A percentile compares a stretch with the other conserved stretches of the same genome.
Conservation (phyloP, 208 protist genomes). For the Phytomonas sp. region DNA sequence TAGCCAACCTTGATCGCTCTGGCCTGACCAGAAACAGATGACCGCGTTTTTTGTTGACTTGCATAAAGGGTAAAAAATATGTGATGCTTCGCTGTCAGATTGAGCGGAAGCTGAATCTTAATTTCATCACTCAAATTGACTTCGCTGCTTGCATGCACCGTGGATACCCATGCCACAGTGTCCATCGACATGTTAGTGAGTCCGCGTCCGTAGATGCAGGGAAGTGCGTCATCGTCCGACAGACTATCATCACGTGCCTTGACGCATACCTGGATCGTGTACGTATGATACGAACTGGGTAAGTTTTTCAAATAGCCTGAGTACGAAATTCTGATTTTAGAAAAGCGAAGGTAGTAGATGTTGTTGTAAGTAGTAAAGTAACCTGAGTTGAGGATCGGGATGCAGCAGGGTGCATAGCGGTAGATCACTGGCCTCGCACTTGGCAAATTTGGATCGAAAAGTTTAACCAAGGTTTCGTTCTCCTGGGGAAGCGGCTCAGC, state of each 20-base stretch:
- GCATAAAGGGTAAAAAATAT: slow-evolving; percentile 85
- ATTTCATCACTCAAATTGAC: slow-evolving; percentile 73
- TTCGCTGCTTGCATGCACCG: slow-evolving; percentile 45
- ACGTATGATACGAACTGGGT: slow-evolving; percentile 61
- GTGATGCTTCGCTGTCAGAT: slow-evolving; percentile 71
- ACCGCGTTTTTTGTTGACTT: slow-evolving; percentile 38
- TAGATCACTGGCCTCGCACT: slow-evolving; percentile 39
- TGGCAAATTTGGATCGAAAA: slow-evolving; percentile 61
- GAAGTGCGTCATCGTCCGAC: slow-evolving; percentile 57
- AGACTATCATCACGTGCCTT: slow-evolving; percentile 70
- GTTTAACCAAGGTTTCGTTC: slow-evolving; percentile 70
- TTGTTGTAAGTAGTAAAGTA: slow-evolving; percentile 86
- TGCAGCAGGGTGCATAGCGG: slow-evolving; percentile 71
- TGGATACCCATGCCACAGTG: slow-evolving; percentile 51
- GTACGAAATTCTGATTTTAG: slow-evolving; percentile 46
- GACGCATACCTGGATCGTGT: slow-evolving; percentile 68
- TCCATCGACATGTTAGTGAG: slow-evolving; percentile 63
- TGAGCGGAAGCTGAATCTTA: slow-evolving; percentile 83
- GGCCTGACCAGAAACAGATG: slow-evolving; percentile 30
- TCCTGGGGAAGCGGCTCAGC: slow-evolving; percentile 48
- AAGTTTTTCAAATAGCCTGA: slow-evolving; percentile 39
- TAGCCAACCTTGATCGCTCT: slow-evolving; percentile 61
- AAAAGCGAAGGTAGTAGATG: slow-evolving; percentile 75
- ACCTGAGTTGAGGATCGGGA: slow-evolving; percentile 75
- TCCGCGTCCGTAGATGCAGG: slow-evolving; percentile 70